phyloP scores from a whole-genome alignment of 495 filamentous ascomycete species.

The Oidiodendron maius region DNA sequence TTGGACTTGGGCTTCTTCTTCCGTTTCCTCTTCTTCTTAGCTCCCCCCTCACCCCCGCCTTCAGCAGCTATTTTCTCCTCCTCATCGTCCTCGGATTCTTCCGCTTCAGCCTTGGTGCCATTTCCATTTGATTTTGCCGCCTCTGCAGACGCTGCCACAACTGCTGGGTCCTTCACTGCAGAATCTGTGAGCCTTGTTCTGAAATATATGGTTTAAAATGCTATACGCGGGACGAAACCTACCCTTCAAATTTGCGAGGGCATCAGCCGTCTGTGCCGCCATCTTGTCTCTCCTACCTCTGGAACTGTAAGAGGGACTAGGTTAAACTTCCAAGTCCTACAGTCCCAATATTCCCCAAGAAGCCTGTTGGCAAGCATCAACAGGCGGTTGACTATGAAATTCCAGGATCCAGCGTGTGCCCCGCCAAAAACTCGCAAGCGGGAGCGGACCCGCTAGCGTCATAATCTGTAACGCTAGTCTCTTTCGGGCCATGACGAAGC shows the following conservation, averaged over 20 bases:
- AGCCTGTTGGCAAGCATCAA: too few species aligned
- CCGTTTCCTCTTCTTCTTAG: constrained; percentile 47
- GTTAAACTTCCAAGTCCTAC: neutral
- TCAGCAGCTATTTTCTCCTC: constrained; percentile 32
- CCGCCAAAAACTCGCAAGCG: neutral
- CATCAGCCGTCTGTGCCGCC: constrained; percentile 48
- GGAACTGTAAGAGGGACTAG: neutral
- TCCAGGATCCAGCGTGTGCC: too few species aligned
- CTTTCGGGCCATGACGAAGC: neutral
- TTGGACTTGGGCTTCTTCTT: constrained; percentile 84
- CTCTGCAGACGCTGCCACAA: constrained; percentile 24
- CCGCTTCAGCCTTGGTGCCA: constrained; percentile 46
- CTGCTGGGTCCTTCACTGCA: constrained; percentile 17
- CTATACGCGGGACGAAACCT: constrained; percentile 13
- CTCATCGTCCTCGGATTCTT: constrained; percentile 62
- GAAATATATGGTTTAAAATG: neutral
- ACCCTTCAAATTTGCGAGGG: constrained; percentile 46
- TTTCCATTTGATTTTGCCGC: constrained; percentile 41
- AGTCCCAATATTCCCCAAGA: neutral
- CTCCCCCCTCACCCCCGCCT: constrained; percentile 31
- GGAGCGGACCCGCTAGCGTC: neutral
- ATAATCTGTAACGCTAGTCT: neutral
- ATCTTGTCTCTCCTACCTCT: constrained; percentile 25
- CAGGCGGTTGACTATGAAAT: too few species aligned
- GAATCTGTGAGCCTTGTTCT: constrained; percentile 25